Evolutionary conservation across 306 rosid genomes (phyloP), one percentile per base, ranked within the genome.

Genomic region (Amphicarpaea edgeworthii): DNA sequence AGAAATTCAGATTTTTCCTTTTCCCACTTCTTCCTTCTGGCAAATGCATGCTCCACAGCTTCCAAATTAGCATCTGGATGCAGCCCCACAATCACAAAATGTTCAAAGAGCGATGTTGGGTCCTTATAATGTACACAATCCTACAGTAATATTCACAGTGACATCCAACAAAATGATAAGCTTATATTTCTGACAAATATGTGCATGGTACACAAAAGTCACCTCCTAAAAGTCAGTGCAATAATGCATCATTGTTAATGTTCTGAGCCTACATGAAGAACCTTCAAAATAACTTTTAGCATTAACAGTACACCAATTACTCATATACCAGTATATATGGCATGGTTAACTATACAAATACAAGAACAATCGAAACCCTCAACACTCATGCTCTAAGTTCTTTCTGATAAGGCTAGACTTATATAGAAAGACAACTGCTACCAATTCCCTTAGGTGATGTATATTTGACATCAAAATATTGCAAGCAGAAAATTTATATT

Each of bases 41-140:
- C 90, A 86, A 90, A 94, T 68, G 92, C 85, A 15, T 64, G 78
- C 81, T 88, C 97, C 87, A 87, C 93, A 12, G 4, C 61, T 58
- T 86, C 91, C 83, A 94, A 90, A 72, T 90, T 90, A 70, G 96
- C 41, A 81, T 91, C 94, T 16, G 97, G 95, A 84, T 83, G 96
- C 85, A 94, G 93, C 88, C 98, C 98, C 83, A 69, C 92, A 76
- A 95, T 86, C 83, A 95, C 85, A 72, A 95, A 89, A 86, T 90
- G 96, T 85, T 95, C 98, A 84, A 90, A 95, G 78, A 95, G 92
- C 76, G 93, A 89, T 68, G 81, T 68, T 65, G 98, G 97, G 79
- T 95, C 97, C 83, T 82, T 84, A 81, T 84, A 87, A 72, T 79
- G 82, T 55, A 73, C 74, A 81, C 54, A 78, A 74, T 83, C 94